Base-by-base conservation (phyloP, 805 yeast species). In the Grigorovia transvaalensis region DNA sequence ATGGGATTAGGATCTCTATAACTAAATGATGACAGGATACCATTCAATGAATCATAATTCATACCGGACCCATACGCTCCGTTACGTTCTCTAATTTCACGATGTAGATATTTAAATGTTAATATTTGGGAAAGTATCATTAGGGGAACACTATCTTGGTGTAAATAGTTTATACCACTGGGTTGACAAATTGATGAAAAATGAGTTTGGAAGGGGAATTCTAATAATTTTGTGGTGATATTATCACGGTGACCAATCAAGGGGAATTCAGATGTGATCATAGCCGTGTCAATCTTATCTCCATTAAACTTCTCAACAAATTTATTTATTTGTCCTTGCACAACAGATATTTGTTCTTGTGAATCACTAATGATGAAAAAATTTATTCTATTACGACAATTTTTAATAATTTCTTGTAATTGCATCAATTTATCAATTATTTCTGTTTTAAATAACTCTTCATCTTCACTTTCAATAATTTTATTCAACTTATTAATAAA, bases 11-110 rank as follows among this genome's bases (percentile, higher is more conserved):
- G 99, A 66, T 93, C 99, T 59, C 99, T 78, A 71, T 91, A 93
- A 0, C 98, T 89, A 69, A 85, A 93, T 70, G 76, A 88, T 38
- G 85, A 78, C 61, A 91, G 80, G 2, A 82, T 60, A 0, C 97
- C 98, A 49, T 85, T 88, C 20, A 87, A 64, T 0, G 91, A 88
- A 64, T 84, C 86, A 65, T 83, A 93, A 8, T 78, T 71, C 4
- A 95, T 85, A 4, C 99, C 99, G 6, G 96, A 98, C 8, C 99
- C 99, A 64, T 93, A 93, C 0, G 99, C 99, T 53, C 99, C 99
- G 52, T 96, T 96, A 61, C 91, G 81, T 64, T 93, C 99, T 57
- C 99, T 79, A 42, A 93, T 81, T 56, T 89, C 96, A 12, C 88
- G 79, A 67, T 93, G 99, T 48, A 93, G 71, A 58, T 86, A 80